Conservation (phyloP, 1,284 basidiomycete species). For the Irpex sp. region DNA sequence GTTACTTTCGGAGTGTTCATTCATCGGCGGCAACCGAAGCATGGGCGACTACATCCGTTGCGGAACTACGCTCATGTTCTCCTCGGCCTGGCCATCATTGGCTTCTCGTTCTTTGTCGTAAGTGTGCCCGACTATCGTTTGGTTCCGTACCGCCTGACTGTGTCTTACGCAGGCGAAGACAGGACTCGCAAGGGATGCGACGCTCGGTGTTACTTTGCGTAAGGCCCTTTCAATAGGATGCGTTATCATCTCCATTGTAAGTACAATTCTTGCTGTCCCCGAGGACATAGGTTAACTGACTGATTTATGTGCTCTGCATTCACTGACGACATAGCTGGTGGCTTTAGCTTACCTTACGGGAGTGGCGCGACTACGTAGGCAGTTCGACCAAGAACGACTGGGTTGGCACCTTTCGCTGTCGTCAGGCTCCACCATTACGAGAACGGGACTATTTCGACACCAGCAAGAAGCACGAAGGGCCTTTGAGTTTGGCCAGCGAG, state of each 20-base stretch:
- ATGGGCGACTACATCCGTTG: slow-evolving; percentile 38
- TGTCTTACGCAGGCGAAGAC: background rate
- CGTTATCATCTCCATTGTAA: background rate
- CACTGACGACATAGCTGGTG: slow-evolving; percentile 31
- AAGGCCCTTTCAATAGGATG: background rate
- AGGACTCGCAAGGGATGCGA: background rate
- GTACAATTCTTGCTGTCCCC: background rate
- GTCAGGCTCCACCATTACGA: background rate
- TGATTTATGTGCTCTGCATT: background rate
- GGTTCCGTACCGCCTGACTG: background rate
- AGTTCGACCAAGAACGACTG: slow-evolving; percentile 42
- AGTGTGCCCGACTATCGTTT: slow-evolving; percentile 1
- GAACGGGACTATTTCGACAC: background rate
- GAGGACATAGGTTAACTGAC: slow-evolving; percentile 7
- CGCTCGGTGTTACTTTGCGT: background rate
- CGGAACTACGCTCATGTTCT: slow-evolving; percentile 47
- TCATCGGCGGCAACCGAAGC: slow-evolving; percentile 39
- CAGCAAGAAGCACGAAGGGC: background rate
- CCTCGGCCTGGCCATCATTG: slow-evolving; percentile 42
- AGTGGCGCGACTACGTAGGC: slow-evolving; percentile 41
- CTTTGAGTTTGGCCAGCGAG: background rate
- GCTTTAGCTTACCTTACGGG: slow-evolving; percentile 43
- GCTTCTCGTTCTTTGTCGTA: slow-evolving; percentile 47
- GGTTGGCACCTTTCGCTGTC: slow-evolving; percentile 22
- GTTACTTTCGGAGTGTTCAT: slow-evolving; percentile 52